Base-by-base conservation (phyloP, 768 basidiomycete genomes). In the Calocybe indica region DNA sequence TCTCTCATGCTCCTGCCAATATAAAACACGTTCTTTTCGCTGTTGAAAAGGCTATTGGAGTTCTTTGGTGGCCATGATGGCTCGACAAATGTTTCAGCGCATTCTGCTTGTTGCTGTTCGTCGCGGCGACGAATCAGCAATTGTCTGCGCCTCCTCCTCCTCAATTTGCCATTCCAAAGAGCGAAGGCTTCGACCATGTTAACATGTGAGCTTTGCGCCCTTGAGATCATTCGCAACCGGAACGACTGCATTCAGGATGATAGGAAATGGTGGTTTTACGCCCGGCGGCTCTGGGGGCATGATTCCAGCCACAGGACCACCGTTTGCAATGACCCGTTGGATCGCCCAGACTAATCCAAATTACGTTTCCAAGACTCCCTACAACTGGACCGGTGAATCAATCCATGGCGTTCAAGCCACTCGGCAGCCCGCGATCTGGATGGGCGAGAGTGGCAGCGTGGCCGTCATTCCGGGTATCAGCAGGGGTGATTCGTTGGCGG, bases 271-370 rank as follows among this genome's bases (percentile, higher is more conserved):
- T 1, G 78, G 76, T 0, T 68, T 71, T 50, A 68, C 71, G 0
- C 78, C 76, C 2, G 69, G 76, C 45, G 73, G 69, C 9, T 75
- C 75, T 0, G 78, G 78, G 30, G 78, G 77, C 1, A 79, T 80
- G 78, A 78, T 82, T 29, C 79, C 80, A 1, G 75, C 75, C 30
- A 62, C 63, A 2, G 74, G 71, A 8, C 80, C 81, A 13, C 81
- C 81, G 0, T 83, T 83, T 48, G 81, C 70, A n/a, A 82, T 81
- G 79, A 83, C 81, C 0, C 68, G 81, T 22, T 83, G 81, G 81
- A 74, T 78, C 14, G 78, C 80, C 0, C 78, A 80, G 55, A 82
- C 79, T 10, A 65, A 76, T 40, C 61, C 71, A 50, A 82, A 81
- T 64, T 80, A 78, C 52, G 74, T 78, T 51, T 80, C 76, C 6